Base-by-base conservation (phyloP, 2,329 filamentous ascomycete species). In the Chaetomium sp. region DNA sequence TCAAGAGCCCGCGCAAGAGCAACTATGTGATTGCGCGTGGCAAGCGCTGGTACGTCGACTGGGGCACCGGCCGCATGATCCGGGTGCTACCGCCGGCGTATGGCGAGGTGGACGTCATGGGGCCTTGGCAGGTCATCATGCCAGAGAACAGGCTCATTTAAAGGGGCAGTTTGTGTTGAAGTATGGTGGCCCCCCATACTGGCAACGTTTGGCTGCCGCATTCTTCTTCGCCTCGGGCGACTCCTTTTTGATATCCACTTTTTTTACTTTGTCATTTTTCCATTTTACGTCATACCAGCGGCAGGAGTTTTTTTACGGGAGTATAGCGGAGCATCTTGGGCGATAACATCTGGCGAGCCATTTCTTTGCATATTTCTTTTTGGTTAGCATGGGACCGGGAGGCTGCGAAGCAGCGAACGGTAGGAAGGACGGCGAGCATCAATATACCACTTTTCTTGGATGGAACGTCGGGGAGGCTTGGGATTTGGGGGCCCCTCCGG, bases 21-120 rank as follows among this genome's bases (percentile, higher is more conserved):
- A 79, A 81, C 63, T 79, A 79, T 61, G 75, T 84, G 55, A 76
- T 84, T 63, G 73, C 72, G 67, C 75, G 78, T 59, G 80, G 79
- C 43, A 81, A 79, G 65, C 74, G 79, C 63, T 84, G 79, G 79
- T 75, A 76, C 57, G 78, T 84, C 44, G 80, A 84, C 70, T 84
- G 80, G 80, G 68, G 69, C 11, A 82, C 79, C 12, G 80, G 80
- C 40, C 74, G 74, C 54, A 78, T 81, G 74, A 72, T 76, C 34
- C 72, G 77, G 12, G 78, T 80, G 19, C 69, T 77, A 14, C 80
- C 80, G 9, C 80, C 80, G 1, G 72, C 71, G 5, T 83, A 82
- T 62, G 76, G 76, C 42, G 78, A 81, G 63, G 70, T 74, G 47
- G 74, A 79, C 53, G 69, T 73, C 57, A 74, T 74, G 55, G 76